phyloP scores from a whole-genome alignment of 2,329 filamentous ascomycete species.

The Neoscytalidium dimidiatum region DNA sequence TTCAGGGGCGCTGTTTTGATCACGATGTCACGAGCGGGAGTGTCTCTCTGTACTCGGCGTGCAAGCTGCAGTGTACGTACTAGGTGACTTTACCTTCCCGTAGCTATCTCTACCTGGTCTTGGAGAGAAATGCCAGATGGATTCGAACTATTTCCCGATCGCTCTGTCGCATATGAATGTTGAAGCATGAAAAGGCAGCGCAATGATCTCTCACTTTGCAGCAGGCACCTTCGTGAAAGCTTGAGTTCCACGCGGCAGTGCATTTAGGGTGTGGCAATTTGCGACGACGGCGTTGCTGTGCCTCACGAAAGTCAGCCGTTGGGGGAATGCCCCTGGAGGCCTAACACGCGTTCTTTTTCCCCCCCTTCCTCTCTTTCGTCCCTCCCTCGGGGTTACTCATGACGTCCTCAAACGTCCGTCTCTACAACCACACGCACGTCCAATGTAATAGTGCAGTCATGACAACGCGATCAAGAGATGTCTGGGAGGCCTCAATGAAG shows the following conservation, averaged over 20 bases:
- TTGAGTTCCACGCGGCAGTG: neutral
- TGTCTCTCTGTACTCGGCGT: neutral
- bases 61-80: neutral
- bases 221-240: too few relatives aligned
- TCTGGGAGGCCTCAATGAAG: neutral
- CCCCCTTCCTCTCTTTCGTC: neutral
- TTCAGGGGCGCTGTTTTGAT: neutral
- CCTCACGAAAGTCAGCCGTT: neutral
- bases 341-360: neutral
- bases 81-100: neutral
- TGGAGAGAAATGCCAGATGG: neutral
- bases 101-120: neutral
- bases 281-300: neutral
- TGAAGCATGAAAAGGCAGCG: too few relatives aligned
- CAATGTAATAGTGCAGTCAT: too few relatives aligned
- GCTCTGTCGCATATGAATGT: neutral
- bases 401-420: neutral
- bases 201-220: too few relatives aligned
- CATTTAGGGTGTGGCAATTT: neutral
- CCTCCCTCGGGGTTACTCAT: neutral
- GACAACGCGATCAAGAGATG: neutral
- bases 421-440: neutral
- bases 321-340: neutral
- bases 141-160: neutral
- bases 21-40: neutral